Conservation (phyloP, 1,284 basidiomycete genomes). For the Cutaneotrichosporon sp. region DNA sequence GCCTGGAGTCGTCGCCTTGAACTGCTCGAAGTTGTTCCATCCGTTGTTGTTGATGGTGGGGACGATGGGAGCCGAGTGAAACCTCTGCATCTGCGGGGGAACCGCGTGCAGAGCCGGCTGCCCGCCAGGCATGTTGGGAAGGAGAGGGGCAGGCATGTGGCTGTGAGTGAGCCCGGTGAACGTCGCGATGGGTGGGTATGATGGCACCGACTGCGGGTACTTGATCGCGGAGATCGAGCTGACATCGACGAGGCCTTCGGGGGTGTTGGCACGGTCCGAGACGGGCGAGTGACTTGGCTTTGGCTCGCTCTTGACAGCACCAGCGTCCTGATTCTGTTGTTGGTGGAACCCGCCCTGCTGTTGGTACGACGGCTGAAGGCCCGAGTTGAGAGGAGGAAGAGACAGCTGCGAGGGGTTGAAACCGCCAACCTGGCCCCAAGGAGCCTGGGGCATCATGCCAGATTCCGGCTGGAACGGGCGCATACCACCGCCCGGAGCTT, state of each 20-base stretch:
- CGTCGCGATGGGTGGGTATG: conserved; percentile 20
- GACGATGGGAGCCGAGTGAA: conserved; percentile 43
- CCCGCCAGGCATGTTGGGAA: conserved; percentile 7
- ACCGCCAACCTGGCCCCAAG: conserved; percentile 28
- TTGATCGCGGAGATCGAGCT: conserved; percentile 34
- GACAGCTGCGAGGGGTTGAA: conserved; percentile 36
- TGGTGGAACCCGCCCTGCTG: conserved; percentile 6
- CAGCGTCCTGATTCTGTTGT: conserved; percentile 9
- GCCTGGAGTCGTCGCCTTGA: conserved; percentile 20
- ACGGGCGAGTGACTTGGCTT: conserved; percentile 16
- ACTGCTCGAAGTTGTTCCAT: conserved; percentile 28
- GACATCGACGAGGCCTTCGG: conserved; percentile 34
- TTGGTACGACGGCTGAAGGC: conserved; percentile 28
- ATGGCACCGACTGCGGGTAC: conserved; percentile 18
- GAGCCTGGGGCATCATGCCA: conserved; percentile 13
- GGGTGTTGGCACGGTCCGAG: conserved; percentile 20
- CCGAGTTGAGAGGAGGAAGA: conserved; percentile 23
- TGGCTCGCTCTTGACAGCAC: conserved; percentile 11
- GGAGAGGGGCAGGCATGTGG: conserved; percentile 16
- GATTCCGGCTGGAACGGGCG: conserved; percentile 15
- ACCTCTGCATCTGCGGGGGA: conserved; percentile 43
- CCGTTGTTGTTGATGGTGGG: conserved; percentile 31
- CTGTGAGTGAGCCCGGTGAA: conserved; percentile 16
- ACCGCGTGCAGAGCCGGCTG: conserved; percentile 33
- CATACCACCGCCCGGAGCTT: conserved; percentile 12